phyloP scores from a whole-genome alignment of 2,329 filamentous ascomycete genomes.

The Trichoderma sp. region DNA sequence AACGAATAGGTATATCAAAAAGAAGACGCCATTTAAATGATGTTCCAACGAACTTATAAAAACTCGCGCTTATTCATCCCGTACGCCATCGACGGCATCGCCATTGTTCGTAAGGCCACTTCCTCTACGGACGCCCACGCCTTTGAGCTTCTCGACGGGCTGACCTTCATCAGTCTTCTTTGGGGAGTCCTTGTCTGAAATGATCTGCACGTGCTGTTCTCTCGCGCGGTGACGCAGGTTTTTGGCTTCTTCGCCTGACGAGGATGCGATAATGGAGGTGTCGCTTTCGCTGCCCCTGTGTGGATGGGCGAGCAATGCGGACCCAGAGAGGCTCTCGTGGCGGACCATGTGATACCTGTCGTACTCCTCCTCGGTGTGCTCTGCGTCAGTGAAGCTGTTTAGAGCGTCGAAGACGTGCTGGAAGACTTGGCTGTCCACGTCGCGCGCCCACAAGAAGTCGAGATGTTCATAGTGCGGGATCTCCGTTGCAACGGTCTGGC shows the following conservation, averaged over 20 bases:
- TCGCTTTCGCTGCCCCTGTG: constrained; percentile 39
- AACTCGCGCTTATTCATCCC: background rate
- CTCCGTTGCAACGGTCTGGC: constrained; percentile 79
- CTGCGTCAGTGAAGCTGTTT: constrained; percentile 63
- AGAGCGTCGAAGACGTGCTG: constrained; percentile 88
- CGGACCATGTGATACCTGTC: constrained; percentile 54
- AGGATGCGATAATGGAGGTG: constrained; percentile 31
- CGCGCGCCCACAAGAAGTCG: constrained; percentile 90
- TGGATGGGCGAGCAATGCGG: constrained; percentile 29
- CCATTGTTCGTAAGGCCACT: background rate
- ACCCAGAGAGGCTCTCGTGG: constrained; percentile 49
- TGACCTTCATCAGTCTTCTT: constrained; percentile 14
- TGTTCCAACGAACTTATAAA: background rate
- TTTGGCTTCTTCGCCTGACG: constrained; percentile 24
- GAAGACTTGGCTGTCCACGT: constrained; percentile 82
- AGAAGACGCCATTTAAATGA: background rate
- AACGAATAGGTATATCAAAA: background rate
- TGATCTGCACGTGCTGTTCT: background rate
- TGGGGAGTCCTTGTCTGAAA: background rate
- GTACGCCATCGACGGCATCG: constrained; percentile 11
- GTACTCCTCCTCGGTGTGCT: constrained; percentile 60
- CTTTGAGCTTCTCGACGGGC: constrained; percentile 32
- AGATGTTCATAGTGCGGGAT: constrained; percentile 94
- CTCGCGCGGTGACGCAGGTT: constrained; percentile 20
- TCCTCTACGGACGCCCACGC: constrained; percentile 27